Conservation (phyloP, 805 yeast genomes). For the Ogataea haglerorum region DNA sequence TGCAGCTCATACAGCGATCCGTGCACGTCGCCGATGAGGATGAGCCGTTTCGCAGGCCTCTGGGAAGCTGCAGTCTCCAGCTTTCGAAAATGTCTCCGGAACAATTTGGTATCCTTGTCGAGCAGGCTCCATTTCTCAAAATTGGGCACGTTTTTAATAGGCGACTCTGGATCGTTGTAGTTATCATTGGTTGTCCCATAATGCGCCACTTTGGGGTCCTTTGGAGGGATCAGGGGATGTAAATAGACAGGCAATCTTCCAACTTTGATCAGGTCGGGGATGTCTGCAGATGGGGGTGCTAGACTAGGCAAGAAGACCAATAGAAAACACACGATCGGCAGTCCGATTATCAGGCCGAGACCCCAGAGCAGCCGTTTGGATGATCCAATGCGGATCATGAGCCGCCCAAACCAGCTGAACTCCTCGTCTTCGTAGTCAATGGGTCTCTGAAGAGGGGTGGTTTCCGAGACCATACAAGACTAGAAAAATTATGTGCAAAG, state of each 20-base stretch:
- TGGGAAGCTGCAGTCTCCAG: slow-evolving; percentile 5
- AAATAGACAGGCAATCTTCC: slow-evolving; percentile 22
- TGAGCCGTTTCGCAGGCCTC: slow-evolving; percentile 42
- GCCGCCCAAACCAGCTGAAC: background rate
- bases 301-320: slow-evolving; percentile 30
- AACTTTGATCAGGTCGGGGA: slow-evolving; percentile 27
- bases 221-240: slow-evolving; percentile 29
- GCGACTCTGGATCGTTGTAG: slow-evolving; percentile 23
- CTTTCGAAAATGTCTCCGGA: slow-evolving; percentile 22
- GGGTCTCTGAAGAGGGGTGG: slow-evolving; percentile 8
- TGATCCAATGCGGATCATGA: slow-evolving; percentile 7
- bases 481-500: background rate
- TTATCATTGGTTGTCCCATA: background rate
- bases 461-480: slow-evolving; percentile 6
- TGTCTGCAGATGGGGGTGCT: slow-evolving; percentile 31
- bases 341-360: slow-evolving; percentile 10
- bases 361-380: slow-evolving; percentile 11
- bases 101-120: slow-evolving; percentile 14
- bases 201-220: background rate
- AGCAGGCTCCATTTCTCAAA: slow-evolving; percentile 21
- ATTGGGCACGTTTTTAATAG: slow-evolving; percentile 27
- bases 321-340: slow-evolving; percentile 28
- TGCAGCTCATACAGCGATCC: slow-evolving; percentile 62
- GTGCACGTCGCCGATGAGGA: slow-evolving; percentile 85
- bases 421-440: slow-evolving; percentile 20